Base-by-base conservation (phyloP, 2,329 filamentous ascomycete genomes). In the Chrysoporthe austroafricana region DNA sequence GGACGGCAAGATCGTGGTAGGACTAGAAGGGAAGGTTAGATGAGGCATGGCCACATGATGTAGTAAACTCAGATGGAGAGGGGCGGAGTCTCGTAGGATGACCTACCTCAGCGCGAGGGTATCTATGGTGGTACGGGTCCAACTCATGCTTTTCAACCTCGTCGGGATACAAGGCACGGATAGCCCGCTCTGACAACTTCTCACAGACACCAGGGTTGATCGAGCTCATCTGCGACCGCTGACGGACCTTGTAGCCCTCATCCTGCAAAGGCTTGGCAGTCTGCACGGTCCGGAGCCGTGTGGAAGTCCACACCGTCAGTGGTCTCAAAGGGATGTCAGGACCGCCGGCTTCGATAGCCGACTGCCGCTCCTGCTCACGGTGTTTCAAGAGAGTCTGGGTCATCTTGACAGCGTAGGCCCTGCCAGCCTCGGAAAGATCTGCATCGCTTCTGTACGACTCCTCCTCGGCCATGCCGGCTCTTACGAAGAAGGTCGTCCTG, bases 1-100 rank as follows among this genome's bases (percentile, higher is more conserved):
- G 92, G 69, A 99, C 96, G n/a, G 96, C 96, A 56, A 99, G 89
- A 76, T 99, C 96, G 77, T 99, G 96, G 79, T 99, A 99, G 9
- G 95, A 98, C 92, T 97, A 73, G 62, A 68, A 34, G 8, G 39
- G 5, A 66, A 6, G 2, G 16, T 62, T 70, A 66, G 50, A 62
- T 36, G 9, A 18, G 4, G 7, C 16, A 18, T n/a, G 7, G 71
- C 52, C 39, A 54, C 57, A 5, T 42, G 4, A 44, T 18, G 50
- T 34, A 7, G 21, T 21, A 5, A 52, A 34, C 32, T 26, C 1
- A 56, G 54, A 61, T 73, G 64, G 61, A 66, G 65, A 13, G 48
- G 39, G 34, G 52, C 21, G 32, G 32, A 14, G n/a, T 46, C 50
- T 34, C 21, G 50, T 54, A 8, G 8, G 14, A 21, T 16, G 46